phyloP scores from a whole-genome alignment of 2,329 filamentous ascomycete species.

The Diaporthe longicolla region DNA sequence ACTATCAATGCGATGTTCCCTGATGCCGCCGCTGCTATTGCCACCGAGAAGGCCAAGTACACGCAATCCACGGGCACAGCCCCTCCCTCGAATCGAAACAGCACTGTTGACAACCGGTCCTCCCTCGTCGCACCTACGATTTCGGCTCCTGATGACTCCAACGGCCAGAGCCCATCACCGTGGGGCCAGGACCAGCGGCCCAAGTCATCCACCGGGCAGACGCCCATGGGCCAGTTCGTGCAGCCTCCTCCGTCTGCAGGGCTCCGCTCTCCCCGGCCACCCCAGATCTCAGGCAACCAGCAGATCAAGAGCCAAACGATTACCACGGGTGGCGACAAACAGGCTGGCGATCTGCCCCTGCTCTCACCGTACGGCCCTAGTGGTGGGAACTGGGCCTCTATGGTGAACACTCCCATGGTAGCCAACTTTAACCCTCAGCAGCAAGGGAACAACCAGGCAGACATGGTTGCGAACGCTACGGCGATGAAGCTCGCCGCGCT shows the following conservation, averaged over 20 bases:
- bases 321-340: slow-evolving; percentile 77
- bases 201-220: slow-evolving; percentile 83
- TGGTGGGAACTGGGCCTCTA: slow-evolving; percentile 97
- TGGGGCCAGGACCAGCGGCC: slow-evolving; percentile 80
- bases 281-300: slow-evolving; percentile 74
- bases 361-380: slow-evolving; percentile 86
- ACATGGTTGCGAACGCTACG: slow-evolving; percentile 98
- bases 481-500: slow-evolving; percentile 98
- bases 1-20: slow-evolving; percentile 99
- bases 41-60: slow-evolving; percentile 97
- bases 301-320: slow-evolving; percentile 89
- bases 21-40: slow-evolving; percentile 97
- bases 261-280: slow-evolving; percentile 85
- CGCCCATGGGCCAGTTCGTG: slow-evolving; percentile 94
- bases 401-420: slow-evolving; percentile 98
- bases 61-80: slow-evolving; percentile 94
- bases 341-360: slow-evolving; percentile 80
- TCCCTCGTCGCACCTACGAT: slow-evolving; percentile 84
- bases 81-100: slow-evolving; percentile 94
- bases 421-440: slow-evolving; percentile 81
- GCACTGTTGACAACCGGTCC: slow-evolving; percentile 81
- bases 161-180: slow-evolving; percentile 79
- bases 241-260: slow-evolving; percentile 82
- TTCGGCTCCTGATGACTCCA: slow-evolving; percentile 75
- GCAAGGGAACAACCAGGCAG: slow-evolving; percentile 79